Evolutionary conservation across 2,329 filamentous ascomycete genomes (phyloP).

Genomic region (Fusarium verrucosum): DNA sequence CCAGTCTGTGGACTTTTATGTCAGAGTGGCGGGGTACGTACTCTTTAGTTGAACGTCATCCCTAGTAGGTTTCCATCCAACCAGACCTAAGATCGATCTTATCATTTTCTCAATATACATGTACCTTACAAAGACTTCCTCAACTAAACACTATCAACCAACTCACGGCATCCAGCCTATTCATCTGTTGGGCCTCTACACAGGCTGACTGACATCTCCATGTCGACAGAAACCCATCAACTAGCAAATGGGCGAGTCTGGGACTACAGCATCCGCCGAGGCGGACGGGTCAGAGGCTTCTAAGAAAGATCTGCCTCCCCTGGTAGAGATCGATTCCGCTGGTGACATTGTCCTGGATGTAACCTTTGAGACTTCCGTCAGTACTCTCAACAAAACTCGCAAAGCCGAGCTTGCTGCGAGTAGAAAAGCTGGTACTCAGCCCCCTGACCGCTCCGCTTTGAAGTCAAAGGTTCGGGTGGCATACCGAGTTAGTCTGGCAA

Average conservation of each 20-base stretch:
- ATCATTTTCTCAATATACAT: constrained; percentile 14
- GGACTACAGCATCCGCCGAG: constrained; percentile 45
- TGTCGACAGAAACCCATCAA: constrained; percentile 35
- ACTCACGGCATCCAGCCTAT: constrained; percentile 4
- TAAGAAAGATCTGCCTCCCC: constrained; percentile 44
- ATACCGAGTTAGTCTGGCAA: constrained; percentile 68
- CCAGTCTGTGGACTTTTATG: neutral
- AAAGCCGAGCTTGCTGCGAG: constrained; percentile 50
- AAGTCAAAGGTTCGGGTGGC: constrained; percentile 54
- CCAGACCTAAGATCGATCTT: constrained; percentile 26
- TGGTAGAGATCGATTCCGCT: constrained; percentile 62
- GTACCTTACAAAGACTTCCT: constrained; percentile 1
- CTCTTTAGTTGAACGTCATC: constrained; percentile 15
- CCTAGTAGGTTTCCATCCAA: constrained; percentile 1
- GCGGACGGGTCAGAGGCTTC: constrained; percentile 44
- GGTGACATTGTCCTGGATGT: constrained; percentile 75
- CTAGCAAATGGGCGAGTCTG: constrained; percentile 48
- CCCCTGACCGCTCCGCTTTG: constrained; percentile 44
- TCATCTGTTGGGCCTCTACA: constrained; percentile 8
- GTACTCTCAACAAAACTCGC: constrained; percentile 58
- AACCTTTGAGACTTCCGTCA: constrained; percentile 67
- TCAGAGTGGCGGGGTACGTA: constrained; percentile 30
- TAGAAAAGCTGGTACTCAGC: constrained; percentile 44
- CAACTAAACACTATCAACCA: constrained; percentile 10
- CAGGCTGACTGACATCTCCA: constrained; percentile 35